Percentiles rank a stretch among this genome's conserved stretches.
phyloP scores from a whole-genome alignment of 176 grass and related monocot genomes.

The Rhynchospora pubera region DNA sequence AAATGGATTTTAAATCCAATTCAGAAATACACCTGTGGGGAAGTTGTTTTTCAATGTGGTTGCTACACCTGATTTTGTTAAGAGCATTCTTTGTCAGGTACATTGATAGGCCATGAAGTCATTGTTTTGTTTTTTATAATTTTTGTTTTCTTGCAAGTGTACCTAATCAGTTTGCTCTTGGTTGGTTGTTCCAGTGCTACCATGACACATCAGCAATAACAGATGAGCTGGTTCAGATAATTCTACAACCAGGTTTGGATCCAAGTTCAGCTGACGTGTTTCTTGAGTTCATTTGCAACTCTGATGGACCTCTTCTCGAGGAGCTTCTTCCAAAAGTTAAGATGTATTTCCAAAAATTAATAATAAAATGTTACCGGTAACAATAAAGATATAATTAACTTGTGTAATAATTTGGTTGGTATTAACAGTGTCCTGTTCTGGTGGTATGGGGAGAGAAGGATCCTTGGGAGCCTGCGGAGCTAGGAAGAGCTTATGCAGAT shows the following conservation, averaged over 20 bases:
- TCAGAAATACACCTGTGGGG: slow-evolving; percentile 79
- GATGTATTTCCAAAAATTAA: slow-evolving; percentile 28
- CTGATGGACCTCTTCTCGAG: slow-evolving; percentile 91
- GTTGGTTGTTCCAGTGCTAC: slow-evolving; percentile 59
- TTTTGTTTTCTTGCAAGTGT: neutral
- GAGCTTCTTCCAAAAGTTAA: slow-evolving; percentile 72
- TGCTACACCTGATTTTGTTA: slow-evolving; percentile 82
- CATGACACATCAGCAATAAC: slow-evolving; percentile 76
- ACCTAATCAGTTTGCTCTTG: neutral
- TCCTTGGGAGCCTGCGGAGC: slow-evolving; percentile 89
- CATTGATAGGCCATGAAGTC: neutral
- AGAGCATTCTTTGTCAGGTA: slow-evolving; percentile 91
- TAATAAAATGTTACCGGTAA: neutral
- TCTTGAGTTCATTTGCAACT: slow-evolving; percentile 96
- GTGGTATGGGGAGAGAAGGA: slow-evolving; percentile 90
- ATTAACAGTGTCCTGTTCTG: slow-evolving; percentile 71
- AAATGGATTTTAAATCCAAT: slow-evolving; percentile 23
- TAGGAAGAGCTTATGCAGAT: slow-evolving; percentile 65
- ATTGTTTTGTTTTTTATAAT: slow-evolving; percentile 6
- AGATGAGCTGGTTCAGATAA: slow-evolving; percentile 83
- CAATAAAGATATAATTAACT: neutral
- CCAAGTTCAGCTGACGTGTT: slow-evolving; percentile 87
- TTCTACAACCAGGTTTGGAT: slow-evolving; percentile 85
- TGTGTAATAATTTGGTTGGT: neutral
- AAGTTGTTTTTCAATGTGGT: slow-evolving; percentile 87